These are phyloP conservation scores for Colletotrichum destructivum DNA, from an alignment of 2,329 filamentous ascomycete species.

Conservation along the genomic window DNA sequence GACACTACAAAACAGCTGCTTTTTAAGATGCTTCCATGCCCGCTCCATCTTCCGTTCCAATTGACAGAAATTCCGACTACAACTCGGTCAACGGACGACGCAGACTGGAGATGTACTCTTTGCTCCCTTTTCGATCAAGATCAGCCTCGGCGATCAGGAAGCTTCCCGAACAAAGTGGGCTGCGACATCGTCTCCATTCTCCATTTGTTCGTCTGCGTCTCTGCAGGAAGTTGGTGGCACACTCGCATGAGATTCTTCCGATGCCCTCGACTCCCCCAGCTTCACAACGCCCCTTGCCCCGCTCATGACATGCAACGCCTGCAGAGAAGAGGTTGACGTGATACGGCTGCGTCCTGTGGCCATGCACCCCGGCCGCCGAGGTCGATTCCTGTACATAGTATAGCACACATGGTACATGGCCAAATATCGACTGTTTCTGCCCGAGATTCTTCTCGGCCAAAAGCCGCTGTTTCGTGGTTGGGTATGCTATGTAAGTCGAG, in stretches of 20 bases:
- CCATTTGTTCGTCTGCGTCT: constrained; percentile 4
- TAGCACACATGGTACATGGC: too few species aligned
- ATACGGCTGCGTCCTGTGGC: constrained; percentile 18
- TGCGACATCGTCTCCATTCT: background rate
- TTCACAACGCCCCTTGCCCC: background rate
- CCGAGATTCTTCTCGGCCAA: background rate
- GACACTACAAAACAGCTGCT: background rate
- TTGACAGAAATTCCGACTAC: background rate
- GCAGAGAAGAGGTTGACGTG: constrained; percentile 16
- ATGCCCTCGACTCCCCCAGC: constrained; percentile 11
- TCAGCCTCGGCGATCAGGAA: constrained; percentile 17
- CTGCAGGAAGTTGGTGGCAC: constrained; percentile 16
- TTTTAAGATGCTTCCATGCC: background rate
- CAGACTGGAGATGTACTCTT: background rate
- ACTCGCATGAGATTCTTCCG: constrained; percentile 18
- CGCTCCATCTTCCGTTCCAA: background rate
- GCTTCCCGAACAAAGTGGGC: constrained; percentile 9
- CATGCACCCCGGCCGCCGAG: constrained; percentile 24
- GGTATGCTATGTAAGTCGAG: background rate
- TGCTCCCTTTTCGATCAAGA: constrained; percentile 3
- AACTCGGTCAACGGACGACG: background rate
- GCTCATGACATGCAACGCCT: constrained; percentile 23
- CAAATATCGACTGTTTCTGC: background rate
- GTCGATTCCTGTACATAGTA: background rate
- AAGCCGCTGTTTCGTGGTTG: background rate